Evolutionary conservation across 1,139 yeast genomes (phyloP).

Genomic region (Nakaseomyces uthaithaninus): DNA sequence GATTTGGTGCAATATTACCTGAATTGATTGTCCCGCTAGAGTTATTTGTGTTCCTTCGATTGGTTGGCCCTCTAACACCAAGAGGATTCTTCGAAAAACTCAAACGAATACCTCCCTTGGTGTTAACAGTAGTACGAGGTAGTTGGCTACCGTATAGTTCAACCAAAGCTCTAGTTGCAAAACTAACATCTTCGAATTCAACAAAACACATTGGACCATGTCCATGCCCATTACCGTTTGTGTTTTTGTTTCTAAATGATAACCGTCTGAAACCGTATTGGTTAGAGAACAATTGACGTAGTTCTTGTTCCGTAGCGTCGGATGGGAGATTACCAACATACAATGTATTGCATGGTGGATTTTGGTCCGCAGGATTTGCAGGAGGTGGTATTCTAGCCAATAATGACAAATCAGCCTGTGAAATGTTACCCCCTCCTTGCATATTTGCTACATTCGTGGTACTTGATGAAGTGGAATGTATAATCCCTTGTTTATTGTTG

Average conservation of each 20-base stretch:
- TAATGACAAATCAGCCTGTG: slow-evolving; percentile 61
- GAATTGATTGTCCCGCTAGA: not conserved
- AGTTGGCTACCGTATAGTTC: slow-evolving; percentile 86
- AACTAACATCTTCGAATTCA: slow-evolving; percentile 91
- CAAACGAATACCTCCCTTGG: slow-evolving; percentile 89
- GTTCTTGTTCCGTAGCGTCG: slow-evolving; percentile 90
- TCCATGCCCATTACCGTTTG: slow-evolving; percentile 23
- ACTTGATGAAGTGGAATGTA: slow-evolving; percentile 15
- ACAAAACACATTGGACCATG: slow-evolving; percentile 99
- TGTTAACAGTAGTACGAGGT: slow-evolving; percentile 54
- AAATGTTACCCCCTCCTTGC: slow-evolving; percentile 17
- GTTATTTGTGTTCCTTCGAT: slow-evolving; percentile 20
- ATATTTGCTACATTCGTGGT: slow-evolving; percentile 7
- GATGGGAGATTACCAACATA: slow-evolving; percentile 97
- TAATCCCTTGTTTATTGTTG: slow-evolving; percentile 7
- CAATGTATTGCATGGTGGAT: slow-evolving; percentile 95
- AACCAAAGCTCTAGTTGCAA: slow-evolving; percentile 87
- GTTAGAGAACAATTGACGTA: slow-evolving; percentile 78
- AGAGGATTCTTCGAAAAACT: slow-evolving; percentile 93
- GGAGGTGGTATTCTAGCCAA: slow-evolving; percentile 86
- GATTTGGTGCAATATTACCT: slow-evolving; percentile 20
- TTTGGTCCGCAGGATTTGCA: slow-evolving; percentile 97
- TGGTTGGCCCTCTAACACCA: slow-evolving; percentile 69
- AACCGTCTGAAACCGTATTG: slow-evolving; percentile 90
- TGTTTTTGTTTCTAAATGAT: slow-evolving; percentile 71